Evolutionary conservation across 345 rosid genomes (phyloP), one percentile per base, ranked within the genome.

Genomic region (Sisymbrium irio): DNA sequence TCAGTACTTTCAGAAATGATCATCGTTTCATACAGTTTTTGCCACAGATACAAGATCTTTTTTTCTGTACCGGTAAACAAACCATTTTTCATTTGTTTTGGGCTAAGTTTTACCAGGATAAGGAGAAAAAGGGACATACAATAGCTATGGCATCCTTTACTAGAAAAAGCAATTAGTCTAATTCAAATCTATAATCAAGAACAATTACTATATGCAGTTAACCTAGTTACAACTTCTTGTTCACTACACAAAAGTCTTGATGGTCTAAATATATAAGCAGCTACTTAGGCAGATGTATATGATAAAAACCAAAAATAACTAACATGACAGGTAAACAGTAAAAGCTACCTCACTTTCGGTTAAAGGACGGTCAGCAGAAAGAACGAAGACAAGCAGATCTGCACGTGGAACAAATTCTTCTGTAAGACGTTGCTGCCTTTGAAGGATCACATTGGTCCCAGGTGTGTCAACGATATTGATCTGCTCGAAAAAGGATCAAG

Each of bases 321-420:
- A 69, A 45, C 42, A 56, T 55, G 51, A 20, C 59, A 63, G 37
- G 30, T 3, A 33, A 47, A 18, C 45, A 64, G 65, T 37, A 65
- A 65, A 28, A 13, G 84, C 53, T 84, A 95, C 99, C 94, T 92
- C 99, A 80, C 97, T 95, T 83, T 92, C 99, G 28, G 97, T 90
- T 75, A 95, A 83, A 41, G 97, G 97, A 7, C 96, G 96, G 75
- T 95, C 99, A 75, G 97, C 97, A 65, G 99, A 95, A 73, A 95
- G 85, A 69, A 95, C 97, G 65, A 92, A 92, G 63, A 95, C 80
- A 79, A 95, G 94, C 83, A 95, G 85, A 85, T 90, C 97, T 18
- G 97, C 93, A 71, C 88, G 93, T 75, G 97, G 97, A 57, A 91
- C 89, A 79, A 91, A 95, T 78, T 95, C 99, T 84, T 95, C 99